Evolutionary conservation across 345 rosid species (phyloP), one percentile per base, ranked within the genome.

Genomic region (Hibiscus tridactylites): DNA sequence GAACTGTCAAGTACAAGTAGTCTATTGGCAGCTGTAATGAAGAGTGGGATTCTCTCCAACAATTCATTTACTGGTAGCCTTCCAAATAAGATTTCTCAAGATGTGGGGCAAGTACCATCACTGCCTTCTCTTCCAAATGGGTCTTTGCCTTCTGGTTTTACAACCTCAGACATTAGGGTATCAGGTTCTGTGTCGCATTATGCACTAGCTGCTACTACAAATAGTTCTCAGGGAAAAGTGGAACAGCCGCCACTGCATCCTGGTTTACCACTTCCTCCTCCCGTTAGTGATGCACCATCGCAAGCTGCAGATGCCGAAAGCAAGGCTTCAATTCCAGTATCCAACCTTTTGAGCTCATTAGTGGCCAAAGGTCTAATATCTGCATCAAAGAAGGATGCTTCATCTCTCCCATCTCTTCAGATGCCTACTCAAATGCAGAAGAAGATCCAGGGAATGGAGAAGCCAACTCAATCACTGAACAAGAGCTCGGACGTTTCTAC

Each of bases 331-430:
- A 87, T 83, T 81, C 97, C 97, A 46, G 73, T 95, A 66, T 88
- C 99, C 11, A 82, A 71, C 74, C 96, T 95, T 77, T 83, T 95
- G 83, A 88, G 92, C 87, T 82, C 98, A n/a, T 86, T 95, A 75
- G 92, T 89, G 77, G 86, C 96, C 16, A 92, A 89, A 85, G 99
- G 99, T 72, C 78, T 95, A 83, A 95, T 95, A 82, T 88, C 96
- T 74, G 87, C 93, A 70, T 84, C 92, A 21, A 90, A 87, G 80
- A 73, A 81, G 0, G 88, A 83, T 70, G 71, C 85, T 39, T 37
- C 84, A 59, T 78, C 77, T 46, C 78, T 65, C 3, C 47, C 37
- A 4, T 76, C 83, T 33, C 49, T 75, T 31, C 83, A 80, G 72
- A 52, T 73, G 42, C 79, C 83, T 73, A 66, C 66, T 69, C 65